Base-by-base conservation (phyloP, 2,329 filamentous ascomycete genomes). In the Alternaria metachromatica region DNA sequence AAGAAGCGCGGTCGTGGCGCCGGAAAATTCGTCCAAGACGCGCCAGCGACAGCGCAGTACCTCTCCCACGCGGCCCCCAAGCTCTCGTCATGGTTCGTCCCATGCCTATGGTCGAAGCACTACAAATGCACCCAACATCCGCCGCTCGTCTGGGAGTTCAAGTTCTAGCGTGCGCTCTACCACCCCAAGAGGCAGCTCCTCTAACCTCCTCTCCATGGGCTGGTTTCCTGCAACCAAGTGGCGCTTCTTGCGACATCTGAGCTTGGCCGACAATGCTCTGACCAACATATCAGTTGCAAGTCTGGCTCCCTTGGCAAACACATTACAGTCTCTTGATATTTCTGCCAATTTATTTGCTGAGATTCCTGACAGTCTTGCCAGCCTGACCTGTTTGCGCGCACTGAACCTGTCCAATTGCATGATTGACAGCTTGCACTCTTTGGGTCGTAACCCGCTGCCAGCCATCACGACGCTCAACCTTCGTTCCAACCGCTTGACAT, bases 321-420 rank as follows among this genome's bases (percentile, higher is more conserved):
- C 93, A 0, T 84, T 99, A 26, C 92, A 95, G 75, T 98, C 96
- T 0, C 86, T 99, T 58, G 96, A 99, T 78, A 84, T 99, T 50
- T 98, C 96, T 1, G 90, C 89, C 55, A 99, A 99, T 75, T 88
- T 97, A 30, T 97, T 99, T 79, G 90, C 89, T n/a, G 92, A 97
- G 78, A 91, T 98, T 58, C 96, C 96, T 1, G 96, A 98, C 78
- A 96, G 92, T 73, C 83, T 99, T 61, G 91, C 94, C 12, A 92
- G 89, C 10, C 84, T 99, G 62, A 94, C 93, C 20, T 91, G 93
- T 26, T 87, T 99, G n/a, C 90, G 94, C 68, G 94, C 96, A 23
- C 84, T 99, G 58, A 98, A 99, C 74, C 85, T 99, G 25, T 97
- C 95, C 5, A 92, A 97, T 74, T 98, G 95, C 85, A 97, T 98